Evolutionary conservation across 345 rosid genomes (phyloP), one percentile per base, ranked within the genome.

Genomic region (Populus alba): DNA sequence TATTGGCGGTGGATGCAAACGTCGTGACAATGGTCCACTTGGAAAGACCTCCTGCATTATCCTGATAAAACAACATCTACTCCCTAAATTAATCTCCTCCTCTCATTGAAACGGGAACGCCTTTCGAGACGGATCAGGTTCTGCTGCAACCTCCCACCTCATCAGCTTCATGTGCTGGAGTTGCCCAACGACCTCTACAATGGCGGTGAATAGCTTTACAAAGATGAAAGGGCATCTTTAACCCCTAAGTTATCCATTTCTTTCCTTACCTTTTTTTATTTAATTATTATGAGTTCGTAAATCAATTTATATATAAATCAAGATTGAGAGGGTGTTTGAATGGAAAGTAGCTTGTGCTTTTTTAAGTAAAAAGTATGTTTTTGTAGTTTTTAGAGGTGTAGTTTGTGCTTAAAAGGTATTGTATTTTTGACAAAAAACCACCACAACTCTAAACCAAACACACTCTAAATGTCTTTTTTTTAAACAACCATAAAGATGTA

Each of bases 91-190:
- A 61, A 66, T 70, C 67, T 49, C 29, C 77, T 71, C 68, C 55
- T 72, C 75, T 69, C 23, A 18, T 69, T 57, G 71, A 72, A 87
- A 71, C 13, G 62, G 88, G 88, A 87, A 75, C 90, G 86, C 90
- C 38, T 83, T 82, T 81, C 90, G 82, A 90, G 91, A 76, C 29
- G 88, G 93, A 86, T 88, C 86, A 88, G 90, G 87, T 82, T 62
- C 80, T 72, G 55, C 69, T 35, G 68, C 75, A 16, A 29, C 59
- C 62, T 27, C 23, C 43, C 18, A 55, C 81, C 12, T 38, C 82
- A 33, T 22, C 85, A 63, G 76, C 81, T 71, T 72, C 83, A 61
- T 88, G 86, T 77, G 85, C 88, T 76, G 81, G 76, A 81, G 75
- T 81, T 67, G 66, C 70, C 66, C 70, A 53, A 47, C 81, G 29